Conservation (phyloP, 352 stramenopile genomes). For the Globisporangium lucens region DNA sequence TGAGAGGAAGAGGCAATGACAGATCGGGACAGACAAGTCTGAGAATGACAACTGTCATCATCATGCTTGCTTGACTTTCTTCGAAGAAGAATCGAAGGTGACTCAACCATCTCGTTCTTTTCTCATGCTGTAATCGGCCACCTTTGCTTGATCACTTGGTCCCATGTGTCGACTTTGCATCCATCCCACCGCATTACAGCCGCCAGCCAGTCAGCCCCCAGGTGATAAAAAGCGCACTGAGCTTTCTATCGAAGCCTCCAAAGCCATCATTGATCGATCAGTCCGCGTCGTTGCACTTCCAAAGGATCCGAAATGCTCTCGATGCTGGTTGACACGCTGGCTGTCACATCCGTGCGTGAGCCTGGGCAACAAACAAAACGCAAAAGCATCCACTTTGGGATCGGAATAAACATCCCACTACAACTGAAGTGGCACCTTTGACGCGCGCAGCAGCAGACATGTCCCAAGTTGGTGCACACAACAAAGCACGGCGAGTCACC, state of each 20-base stretch:
- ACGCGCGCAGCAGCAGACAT: background rate
- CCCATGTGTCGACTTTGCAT: background rate
- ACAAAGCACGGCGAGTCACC: background rate
- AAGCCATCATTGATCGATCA: background rate
- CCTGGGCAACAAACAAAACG: background rate
- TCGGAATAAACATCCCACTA: slow-evolving; percentile 9
- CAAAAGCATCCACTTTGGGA: slow-evolving; percentile 1
- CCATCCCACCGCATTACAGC: background rate
- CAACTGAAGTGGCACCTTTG: background rate
- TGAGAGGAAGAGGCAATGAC: background rate
- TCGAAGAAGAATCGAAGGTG: background rate
- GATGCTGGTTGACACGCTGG: background rate
- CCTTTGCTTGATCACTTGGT: background rate
- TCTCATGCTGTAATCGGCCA: background rate
- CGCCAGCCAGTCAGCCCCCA: background rate
- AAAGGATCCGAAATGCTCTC: background rate
- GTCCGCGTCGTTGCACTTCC: background rate
- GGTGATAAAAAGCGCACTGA: background rate
- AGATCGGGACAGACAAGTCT: background rate
- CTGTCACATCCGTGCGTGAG: background rate
- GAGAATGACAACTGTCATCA: background rate
- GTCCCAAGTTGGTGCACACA: slow-evolving; percentile 1
- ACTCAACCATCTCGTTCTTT: background rate
- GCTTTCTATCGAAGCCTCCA: background rate
- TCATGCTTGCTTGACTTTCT: background rate